phyloP scores from a whole-genome alignment of 805 yeast genomes.

The Candida succiphila region DNA sequence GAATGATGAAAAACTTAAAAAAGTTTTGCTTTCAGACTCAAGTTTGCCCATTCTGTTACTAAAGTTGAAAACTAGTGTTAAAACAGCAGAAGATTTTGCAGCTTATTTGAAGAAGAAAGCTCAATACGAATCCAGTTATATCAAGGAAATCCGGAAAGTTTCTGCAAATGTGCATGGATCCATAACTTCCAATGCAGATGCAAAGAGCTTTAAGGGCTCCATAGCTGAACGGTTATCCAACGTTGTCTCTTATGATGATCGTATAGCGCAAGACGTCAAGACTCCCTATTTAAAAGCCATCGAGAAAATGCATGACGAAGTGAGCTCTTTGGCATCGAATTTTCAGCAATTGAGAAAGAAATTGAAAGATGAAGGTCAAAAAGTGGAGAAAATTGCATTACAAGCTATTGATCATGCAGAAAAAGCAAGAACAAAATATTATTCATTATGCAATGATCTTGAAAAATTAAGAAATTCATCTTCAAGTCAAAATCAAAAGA shows the following conservation, averaged over 20 bases:
- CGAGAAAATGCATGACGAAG: conserved; percentile 78
- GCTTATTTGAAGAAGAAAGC: conserved; percentile 73
- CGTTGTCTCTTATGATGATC: conserved; percentile 71
- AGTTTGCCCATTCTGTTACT: conserved; percentile 65
- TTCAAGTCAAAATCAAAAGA: conserved; percentile 80
- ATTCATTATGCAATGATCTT: conserved; percentile 73
- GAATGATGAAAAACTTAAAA: conserved; percentile 35
- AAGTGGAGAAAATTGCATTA: conserved; percentile 73
- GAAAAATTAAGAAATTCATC: conserved; percentile 63
- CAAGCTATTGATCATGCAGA: conserved; percentile 82
- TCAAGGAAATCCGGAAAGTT: conserved; percentile 62
- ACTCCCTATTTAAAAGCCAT: conserved; percentile 70
- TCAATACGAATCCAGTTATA: conserved; percentile 68
- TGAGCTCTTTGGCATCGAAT: conserved; percentile 58
- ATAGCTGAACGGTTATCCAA: conserved; percentile 58
- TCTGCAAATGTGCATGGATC: conserved; percentile 33
- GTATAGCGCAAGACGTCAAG: conserved; percentile 54
- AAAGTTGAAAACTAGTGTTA: conserved; percentile 69
- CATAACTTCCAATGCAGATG: conserved; percentile 39
- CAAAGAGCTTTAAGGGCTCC: conserved; percentile 29
- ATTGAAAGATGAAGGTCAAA: conserved; percentile 71
- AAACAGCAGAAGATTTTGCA: conserved; percentile 78
- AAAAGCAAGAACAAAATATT: conserved; percentile 75
- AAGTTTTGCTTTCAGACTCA: conserved; percentile 56
- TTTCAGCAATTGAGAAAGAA: conserved; percentile 66